A percentile compares a stretch with the other conserved stretches of the same genome.
These are phyloP conservation scores for Prototheca cutis DNA, from an alignment of 163 green algal genomes.

Conservation along the genomic window DNA sequence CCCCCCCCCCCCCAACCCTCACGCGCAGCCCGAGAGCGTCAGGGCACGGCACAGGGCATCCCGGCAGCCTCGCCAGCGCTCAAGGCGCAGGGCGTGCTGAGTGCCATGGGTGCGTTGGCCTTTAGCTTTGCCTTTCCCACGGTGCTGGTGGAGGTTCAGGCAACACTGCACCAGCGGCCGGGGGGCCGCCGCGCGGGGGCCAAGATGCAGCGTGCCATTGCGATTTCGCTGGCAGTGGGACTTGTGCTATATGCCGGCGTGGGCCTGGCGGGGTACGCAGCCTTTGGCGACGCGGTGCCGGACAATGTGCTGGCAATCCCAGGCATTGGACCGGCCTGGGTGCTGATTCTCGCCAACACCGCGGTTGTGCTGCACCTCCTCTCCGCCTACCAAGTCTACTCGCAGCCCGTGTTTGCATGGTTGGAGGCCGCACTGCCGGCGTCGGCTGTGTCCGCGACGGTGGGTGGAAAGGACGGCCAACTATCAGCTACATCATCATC, in stretches of 20 bases:
- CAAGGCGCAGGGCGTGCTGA: constrained; percentile 31
- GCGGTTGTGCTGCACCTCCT: constrained; percentile 25
- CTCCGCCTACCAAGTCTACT: constrained; percentile 5
- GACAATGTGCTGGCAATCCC: not conserved
- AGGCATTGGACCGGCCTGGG: constrained; percentile 7
- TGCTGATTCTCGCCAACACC: constrained; percentile 22
- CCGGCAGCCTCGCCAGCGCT: not conserved
- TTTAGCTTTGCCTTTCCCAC: constrained; percentile 27
- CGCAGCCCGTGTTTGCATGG: not conserved
- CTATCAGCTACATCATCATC: not conserved
- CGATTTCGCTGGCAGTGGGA: not conserved
- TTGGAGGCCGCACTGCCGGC: not conserved
- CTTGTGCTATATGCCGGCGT: constrained; percentile 10
- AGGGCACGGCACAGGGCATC: constrained; percentile 12
- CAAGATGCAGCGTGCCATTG: not conserved
- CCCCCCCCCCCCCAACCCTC: too few species aligned
- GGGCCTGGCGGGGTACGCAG: constrained; percentile 5
- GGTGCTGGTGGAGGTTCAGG: constrained; percentile 37
- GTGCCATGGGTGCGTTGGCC: constrained; percentile 30
- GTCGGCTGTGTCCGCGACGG: too few species aligned
- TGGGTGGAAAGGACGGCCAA: too few species aligned
- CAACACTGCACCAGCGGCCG: constrained; percentile 10
- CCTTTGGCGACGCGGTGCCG: constrained; percentile 9
- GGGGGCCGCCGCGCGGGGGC: not conserved
- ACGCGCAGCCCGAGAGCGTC: not conserved